These are phyloP conservation scores for Monosporascus sp. DNA, from an alignment of 2,329 filamentous ascomycete genomes.

Conservation along the genomic window DNA sequence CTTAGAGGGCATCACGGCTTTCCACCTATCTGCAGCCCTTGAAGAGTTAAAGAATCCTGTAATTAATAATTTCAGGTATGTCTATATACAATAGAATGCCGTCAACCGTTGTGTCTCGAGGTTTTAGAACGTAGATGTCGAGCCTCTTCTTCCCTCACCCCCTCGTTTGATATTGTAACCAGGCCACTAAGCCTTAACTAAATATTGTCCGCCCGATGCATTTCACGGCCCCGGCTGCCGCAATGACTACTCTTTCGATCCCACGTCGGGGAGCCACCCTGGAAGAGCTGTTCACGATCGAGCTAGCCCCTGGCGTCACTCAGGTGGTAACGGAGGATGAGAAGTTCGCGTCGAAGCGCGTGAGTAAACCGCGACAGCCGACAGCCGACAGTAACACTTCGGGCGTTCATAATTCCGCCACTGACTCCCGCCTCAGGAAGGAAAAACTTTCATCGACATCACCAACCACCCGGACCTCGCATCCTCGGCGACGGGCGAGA, in stretches of 20 bases:
- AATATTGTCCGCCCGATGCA: slow-evolving; percentile 18
- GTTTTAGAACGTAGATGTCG: not conserved
- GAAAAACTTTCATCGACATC: slow-evolving; percentile 74
- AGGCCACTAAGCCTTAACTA: not conserved
- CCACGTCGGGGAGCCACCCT: slow-evolving; percentile 8
- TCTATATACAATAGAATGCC: slow-evolving; percentile 1
- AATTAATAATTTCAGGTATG: not conserved
- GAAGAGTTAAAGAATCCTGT: not conserved
- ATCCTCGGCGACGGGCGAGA: slow-evolving; percentile 24
- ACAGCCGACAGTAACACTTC: slow-evolving; percentile 5
- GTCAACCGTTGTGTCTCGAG: not conserved
- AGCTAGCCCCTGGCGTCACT: slow-evolving; percentile 62
- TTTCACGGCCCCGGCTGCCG: slow-evolving; percentile 17
- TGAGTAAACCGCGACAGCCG: slow-evolving; percentile 31
- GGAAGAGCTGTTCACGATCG: slow-evolving; percentile 36
- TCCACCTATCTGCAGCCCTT: not conserved
- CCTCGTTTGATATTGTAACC: not conserved
- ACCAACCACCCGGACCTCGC: slow-evolving; percentile 59
- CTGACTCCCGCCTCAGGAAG: slow-evolving; percentile 45
- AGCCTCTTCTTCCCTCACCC: not conserved
- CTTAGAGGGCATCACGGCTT: not conserved
- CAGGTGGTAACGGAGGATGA: slow-evolving; percentile 68
- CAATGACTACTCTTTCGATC: slow-evolving; percentile 14
- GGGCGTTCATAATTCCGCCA: not conserved
- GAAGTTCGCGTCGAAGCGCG: slow-evolving; percentile 66